Conservation (phyloP, 1,139 yeast genomes). For the Yamadazyma kanchanaburiensis region DNA sequence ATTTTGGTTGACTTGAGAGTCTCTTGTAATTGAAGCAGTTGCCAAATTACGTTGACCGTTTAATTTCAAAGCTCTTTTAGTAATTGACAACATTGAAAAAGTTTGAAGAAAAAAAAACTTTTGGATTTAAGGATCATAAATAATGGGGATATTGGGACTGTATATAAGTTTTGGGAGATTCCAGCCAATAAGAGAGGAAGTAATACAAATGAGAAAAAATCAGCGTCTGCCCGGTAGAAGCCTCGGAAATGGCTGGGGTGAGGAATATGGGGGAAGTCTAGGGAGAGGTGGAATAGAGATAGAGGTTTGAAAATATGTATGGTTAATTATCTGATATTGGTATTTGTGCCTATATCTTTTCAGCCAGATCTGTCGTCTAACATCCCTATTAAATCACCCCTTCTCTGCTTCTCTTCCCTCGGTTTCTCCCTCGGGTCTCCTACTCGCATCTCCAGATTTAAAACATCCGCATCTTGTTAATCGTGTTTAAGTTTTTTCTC, state of each 20-base stretch:
- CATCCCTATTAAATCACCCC: no score
- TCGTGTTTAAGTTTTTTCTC: slow-evolving; percentile 1
- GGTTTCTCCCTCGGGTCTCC: no score
- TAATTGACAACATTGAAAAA: slow-evolving; percentile 36
- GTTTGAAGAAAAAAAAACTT: slow-evolving; percentile 4
- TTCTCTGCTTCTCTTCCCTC: no score
- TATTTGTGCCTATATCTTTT: no score
- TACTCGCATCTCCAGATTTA: slow-evolving; percentile 13
- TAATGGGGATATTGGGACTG: slow-evolving; percentile 3
- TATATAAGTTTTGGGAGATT: slow-evolving; percentile 2
- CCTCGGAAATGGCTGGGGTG: slow-evolving; percentile 5
- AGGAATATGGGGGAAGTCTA: no score
- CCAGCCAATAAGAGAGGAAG: slow-evolving; percentile 8
- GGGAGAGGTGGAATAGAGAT: no score
- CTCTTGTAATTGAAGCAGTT: slow-evolving; percentile 73
- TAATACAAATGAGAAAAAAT: slow-evolving; percentile 12
- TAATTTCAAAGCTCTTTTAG: slow-evolving; percentile 30
- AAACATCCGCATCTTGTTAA: slow-evolving; percentile 3
- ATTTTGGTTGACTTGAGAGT: slow-evolving; percentile 91
- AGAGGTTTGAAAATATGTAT: no score
- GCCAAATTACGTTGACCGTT: slow-evolving; percentile 66
- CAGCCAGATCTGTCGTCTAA: no score
- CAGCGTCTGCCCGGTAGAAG: slow-evolving; percentile 3
- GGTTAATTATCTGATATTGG: no score
- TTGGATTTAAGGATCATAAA: slow-evolving; percentile 8